These are phyloP conservation scores for Sophora flavescens DNA, from an alignment of 306 rosid genomes.

Conservation along the genomic window DNA sequence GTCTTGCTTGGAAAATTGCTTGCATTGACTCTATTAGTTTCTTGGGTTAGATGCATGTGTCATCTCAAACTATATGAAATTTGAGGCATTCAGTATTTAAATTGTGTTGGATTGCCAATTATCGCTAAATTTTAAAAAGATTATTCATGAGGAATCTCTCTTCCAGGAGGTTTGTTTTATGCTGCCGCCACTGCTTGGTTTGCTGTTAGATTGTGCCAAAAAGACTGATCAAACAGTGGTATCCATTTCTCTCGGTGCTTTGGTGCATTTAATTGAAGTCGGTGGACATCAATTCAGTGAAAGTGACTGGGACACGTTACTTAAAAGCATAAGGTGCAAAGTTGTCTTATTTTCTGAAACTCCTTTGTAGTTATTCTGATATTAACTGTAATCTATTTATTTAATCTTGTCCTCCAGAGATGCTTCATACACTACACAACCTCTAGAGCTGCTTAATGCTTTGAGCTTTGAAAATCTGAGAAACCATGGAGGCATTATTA, in stretches of 20 bases:
- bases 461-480: constrained; percentile 73
- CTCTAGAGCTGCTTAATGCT: constrained; percentile 90
- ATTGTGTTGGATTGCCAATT: constrained; percentile 11
- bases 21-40: constrained; percentile 27
- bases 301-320: constrained; percentile 90
- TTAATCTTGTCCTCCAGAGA: constrained; percentile 67
- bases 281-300: constrained; percentile 99
- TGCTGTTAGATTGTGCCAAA: constrained; percentile 97
- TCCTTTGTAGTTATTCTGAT: constrained; percentile 32
- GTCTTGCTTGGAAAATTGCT: constrained; percentile 24
- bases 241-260: constrained; percentile 95
- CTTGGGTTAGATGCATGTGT: constrained; percentile 39
- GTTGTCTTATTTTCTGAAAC: constrained; percentile 37
- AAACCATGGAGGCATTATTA: constrained; percentile 55
- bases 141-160: constrained; percentile 39
- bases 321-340: constrained; percentile 87
- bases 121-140: constrained; percentile 14
- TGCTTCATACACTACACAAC: constrained; percentile 95
- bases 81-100: constrained; percentile 25
- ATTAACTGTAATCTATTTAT: constrained; percentile 23
- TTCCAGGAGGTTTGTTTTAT: constrained; percentile 98
- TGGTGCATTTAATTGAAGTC: constrained; percentile 95
- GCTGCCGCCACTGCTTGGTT: constrained; percentile 89
- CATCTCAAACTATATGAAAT: constrained; percentile 20
- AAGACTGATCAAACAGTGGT: constrained; percentile 97